Evolutionary conservation across 768 basidiomycete genomes (phyloP).

Genomic region (Gautieria morchelliformis): DNA sequence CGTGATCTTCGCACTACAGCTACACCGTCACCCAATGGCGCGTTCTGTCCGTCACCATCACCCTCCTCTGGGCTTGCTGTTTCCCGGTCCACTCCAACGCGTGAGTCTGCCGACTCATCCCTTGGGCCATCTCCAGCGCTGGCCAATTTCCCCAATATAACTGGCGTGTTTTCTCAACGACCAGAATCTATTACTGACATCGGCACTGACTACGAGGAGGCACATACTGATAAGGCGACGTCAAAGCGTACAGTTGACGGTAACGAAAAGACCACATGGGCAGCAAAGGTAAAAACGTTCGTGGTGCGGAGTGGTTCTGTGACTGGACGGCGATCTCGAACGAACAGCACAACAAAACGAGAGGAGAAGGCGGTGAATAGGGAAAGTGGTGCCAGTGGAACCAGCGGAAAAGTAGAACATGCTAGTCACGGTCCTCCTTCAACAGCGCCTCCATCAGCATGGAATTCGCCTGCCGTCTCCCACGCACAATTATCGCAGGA

Average conservation of each 20-base stretch:
- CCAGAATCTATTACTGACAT: conserved; percentile 31
- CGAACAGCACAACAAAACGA: conserved; percentile 63
- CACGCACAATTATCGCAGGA: neutral
- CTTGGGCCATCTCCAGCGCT: conserved; percentile 36
- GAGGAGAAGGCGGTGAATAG: conserved; percentile 46
- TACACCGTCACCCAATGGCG: neutral
- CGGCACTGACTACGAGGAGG: conserved; percentile 22
- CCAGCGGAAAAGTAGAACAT: conserved; percentile 38
- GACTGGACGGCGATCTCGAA: conserved; percentile 66
- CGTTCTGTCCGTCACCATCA: conserved; percentile 28
- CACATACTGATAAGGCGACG: conserved; percentile 27
- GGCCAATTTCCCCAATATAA: conserved; percentile 36
- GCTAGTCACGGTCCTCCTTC: conserved; percentile 15
- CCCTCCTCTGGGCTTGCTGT: conserved; percentile 39
- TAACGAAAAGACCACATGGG: conserved; percentile 53
- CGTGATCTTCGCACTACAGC: neutral
- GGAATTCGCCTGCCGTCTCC: conserved; percentile 1
- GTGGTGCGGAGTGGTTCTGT: conserved; percentile 50
- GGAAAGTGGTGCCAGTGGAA: conserved; percentile 67
- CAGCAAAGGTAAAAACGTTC: conserved; percentile 65
- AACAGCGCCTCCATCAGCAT: conserved; percentile 1
- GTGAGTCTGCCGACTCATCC: conserved; percentile 13
- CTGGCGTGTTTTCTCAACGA: conserved; percentile 10
- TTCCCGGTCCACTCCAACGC: conserved; percentile 29
- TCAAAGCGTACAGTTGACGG: conserved; percentile 51